phyloP scores from a whole-genome alignment of 108 stramenopile species.

The Ochromonas danica region DNA sequence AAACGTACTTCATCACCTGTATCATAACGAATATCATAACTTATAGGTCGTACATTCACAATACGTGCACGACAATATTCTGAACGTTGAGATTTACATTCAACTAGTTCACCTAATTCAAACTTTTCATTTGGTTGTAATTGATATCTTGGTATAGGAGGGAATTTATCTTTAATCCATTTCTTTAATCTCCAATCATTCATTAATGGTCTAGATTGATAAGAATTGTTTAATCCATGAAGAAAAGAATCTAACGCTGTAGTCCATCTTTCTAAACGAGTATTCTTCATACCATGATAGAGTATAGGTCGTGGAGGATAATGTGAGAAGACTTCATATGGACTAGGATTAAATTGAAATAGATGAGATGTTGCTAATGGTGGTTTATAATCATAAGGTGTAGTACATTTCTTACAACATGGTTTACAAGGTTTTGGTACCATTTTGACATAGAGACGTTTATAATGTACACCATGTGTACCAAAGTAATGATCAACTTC shows the following conservation, averaged over 20 bases:
- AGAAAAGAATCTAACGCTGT: background rate
- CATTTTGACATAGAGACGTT: background rate
- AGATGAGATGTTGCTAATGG: background rate
- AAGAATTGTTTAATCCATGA: background rate
- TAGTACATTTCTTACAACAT: slow-evolving; percentile 2
- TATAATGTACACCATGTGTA: background rate
- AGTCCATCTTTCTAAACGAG: background rate
- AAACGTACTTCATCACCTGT: slow-evolving; percentile 31
- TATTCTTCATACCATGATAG: background rate
- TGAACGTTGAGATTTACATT: slow-evolving; percentile 5
- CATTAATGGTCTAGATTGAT: background rate
- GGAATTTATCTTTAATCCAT: background rate
- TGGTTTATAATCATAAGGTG: slow-evolving; percentile 26
- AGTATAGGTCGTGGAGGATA: background rate
- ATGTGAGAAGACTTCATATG: background rate
- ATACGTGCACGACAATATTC: slow-evolving; percentile 24
- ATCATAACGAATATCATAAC: slow-evolving; percentile 33
- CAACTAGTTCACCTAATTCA: slow-evolving; percentile 32
- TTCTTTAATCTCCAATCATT: slow-evolving; percentile 30
- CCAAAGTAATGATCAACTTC: background rate
- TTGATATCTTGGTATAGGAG: background rate
- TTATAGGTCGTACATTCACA: background rate
- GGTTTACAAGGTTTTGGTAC: background rate
- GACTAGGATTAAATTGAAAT: slow-evolving; percentile 5
- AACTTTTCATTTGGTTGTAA: background rate